These are phyloP conservation scores for Penicillium bovifimosum DNA, from an alignment of 495 filamentous ascomycete genomes.

Conservation along the genomic window DNA sequence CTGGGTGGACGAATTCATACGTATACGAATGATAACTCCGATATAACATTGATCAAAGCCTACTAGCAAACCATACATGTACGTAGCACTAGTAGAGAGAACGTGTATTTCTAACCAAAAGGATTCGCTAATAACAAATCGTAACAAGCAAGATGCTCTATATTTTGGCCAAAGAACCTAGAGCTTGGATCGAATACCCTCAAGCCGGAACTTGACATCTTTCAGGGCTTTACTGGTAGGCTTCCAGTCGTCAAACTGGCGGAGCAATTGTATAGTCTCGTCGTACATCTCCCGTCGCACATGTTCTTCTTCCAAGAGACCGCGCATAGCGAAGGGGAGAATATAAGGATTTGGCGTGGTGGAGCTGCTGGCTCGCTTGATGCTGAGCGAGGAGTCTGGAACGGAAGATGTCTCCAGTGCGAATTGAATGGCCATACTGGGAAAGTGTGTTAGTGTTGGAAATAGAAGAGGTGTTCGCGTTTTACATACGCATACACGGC, in stretches of 20 bases:
- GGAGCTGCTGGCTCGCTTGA: slow-evolving; percentile 46
- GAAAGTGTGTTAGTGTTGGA: slow-evolving; percentile 14
- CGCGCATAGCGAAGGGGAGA: slow-evolving; percentile 90
- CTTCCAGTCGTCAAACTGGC: slow-evolving; percentile 91
- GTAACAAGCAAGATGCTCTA: not conserved
- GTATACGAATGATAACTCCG: not conserved
- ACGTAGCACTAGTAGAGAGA: not conserved
- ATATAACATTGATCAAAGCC: not conserved
- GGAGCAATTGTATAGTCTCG: slow-evolving; percentile 74
- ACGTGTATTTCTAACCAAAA: not conserved
- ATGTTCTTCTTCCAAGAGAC: slow-evolving; percentile 85
- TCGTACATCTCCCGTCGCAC: slow-evolving; percentile 71
- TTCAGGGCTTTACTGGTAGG: slow-evolving; percentile 83
- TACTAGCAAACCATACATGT: no score
- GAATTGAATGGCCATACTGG: slow-evolving; percentile 73
- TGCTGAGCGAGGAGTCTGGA: slow-evolving; percentile 44
- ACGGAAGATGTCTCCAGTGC: slow-evolving; percentile 76
- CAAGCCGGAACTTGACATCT: slow-evolving; percentile 92
- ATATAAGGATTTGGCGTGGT: slow-evolving; percentile 73
- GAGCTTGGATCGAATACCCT: slow-evolving; percentile 82
- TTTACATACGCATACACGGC: slow-evolving; percentile 72
- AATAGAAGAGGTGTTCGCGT: not conserved
- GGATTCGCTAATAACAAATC: not conserved
- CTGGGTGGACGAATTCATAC: not conserved
- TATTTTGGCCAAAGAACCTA: slow-evolving; percentile 23